Conservation (phyloP, 2,329 filamentous ascomycete species). For the Ramularia endophylla region DNA sequence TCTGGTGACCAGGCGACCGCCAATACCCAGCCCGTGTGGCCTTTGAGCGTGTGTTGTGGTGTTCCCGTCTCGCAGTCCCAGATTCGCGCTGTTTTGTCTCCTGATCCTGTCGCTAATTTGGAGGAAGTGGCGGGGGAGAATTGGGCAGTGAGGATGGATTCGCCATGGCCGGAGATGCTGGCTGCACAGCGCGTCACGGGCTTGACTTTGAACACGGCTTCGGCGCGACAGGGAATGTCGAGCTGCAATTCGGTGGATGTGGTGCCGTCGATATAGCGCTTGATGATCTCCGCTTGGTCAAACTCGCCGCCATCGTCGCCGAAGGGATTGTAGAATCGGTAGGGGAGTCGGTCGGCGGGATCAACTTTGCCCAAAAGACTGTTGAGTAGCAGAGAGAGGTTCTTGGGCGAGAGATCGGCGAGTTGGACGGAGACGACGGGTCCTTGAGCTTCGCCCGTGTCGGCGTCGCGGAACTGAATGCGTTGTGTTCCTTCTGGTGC, state of each 20-base stretch:
- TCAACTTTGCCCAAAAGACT: conserved; percentile 65
- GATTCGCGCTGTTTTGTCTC: conserved; percentile 84
- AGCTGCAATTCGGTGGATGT: conserved; percentile 55
- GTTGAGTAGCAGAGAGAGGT: conserved; percentile 81
- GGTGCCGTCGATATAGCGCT: conserved; percentile 42
- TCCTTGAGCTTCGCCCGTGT: conserved; percentile 60
- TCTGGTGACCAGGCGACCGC: conserved; percentile 85
- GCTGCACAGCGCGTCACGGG: conserved; percentile 86
- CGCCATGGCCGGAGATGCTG: conserved; percentile 82
- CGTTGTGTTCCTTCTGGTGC: conserved; percentile 57
- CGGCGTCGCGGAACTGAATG: conserved; percentile 83
- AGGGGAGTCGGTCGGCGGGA: conserved; percentile 57
- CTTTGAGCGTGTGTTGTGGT: conserved; percentile 75
- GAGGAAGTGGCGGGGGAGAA: conserved; percentile 77
- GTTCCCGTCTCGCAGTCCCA: conserved; percentile 96
- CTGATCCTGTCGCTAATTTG: conserved; percentile 78
- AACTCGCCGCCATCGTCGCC: conserved; percentile 41
- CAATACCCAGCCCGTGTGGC: conserved; percentile 85
- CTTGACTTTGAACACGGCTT: conserved; percentile 90
- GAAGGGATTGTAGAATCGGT: conserved; percentile 53
- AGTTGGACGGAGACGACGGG: conserved; percentile 71
- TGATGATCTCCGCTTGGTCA: conserved; percentile 32
- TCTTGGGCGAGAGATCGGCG: conserved; percentile 79
- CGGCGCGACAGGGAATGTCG: conserved; percentile 63
- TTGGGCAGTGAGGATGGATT: conserved; percentile 78